Conservation (phyloP, 805 yeast species). For the Myxozyma vanderwaltii region DNA sequence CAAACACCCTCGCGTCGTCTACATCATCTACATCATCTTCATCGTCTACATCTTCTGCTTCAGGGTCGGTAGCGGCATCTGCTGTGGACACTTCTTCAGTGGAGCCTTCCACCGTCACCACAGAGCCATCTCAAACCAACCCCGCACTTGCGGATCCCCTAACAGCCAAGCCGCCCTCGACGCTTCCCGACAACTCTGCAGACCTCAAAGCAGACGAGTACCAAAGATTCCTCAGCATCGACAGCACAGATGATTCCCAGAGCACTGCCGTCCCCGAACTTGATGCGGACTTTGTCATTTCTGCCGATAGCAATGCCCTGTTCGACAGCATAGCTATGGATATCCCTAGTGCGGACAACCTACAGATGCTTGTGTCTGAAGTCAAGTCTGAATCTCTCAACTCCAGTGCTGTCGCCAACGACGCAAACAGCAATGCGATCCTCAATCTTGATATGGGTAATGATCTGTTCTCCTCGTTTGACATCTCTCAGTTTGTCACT, state of each 20-base stretch:
- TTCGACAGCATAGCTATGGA: not conserved
- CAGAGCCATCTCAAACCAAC: no score
- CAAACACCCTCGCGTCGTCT: not conserved
- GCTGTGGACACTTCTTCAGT: no score
- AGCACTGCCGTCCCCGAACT: not conserved
- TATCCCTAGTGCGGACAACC: not conserved
- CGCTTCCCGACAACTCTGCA: not conserved
- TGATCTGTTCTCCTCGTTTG: not conserved
- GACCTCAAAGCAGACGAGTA: not conserved
- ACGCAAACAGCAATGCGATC: not conserved
- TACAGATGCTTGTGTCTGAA: not conserved
- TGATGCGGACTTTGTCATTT: not conserved
- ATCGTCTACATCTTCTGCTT: not conserved
- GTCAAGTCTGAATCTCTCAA: not conserved
- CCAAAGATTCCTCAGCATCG: not conserved
- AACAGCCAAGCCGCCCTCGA: no score
- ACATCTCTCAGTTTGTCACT: slow-evolving; percentile 6
- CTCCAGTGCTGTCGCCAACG: not conserved
- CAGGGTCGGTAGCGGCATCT: no score
- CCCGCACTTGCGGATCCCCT: no score
- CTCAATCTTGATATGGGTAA: not conserved
- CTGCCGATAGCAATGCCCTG: not conserved
- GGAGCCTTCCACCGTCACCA: not conserved
- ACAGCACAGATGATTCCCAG: not conserved
- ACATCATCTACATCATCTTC: not conserved